These are phyloP conservation scores for Schrenkiella parvula DNA, from an alignment of 345 rosid genomes.

Conservation along the genomic window DNA sequence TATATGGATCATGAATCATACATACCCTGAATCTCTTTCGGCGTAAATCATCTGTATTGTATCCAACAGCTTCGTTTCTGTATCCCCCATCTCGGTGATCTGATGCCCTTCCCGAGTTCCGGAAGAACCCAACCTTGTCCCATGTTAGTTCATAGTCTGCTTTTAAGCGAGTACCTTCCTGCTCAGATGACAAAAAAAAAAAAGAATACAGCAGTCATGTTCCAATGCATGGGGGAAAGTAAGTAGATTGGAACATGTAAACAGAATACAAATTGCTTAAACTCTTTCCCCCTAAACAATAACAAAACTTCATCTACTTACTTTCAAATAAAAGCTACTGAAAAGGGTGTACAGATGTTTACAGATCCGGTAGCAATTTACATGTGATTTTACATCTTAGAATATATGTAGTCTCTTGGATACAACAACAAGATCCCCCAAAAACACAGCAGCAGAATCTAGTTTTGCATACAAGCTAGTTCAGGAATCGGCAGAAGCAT, in stretches of 20 bases:
- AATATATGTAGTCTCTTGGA: not conserved
- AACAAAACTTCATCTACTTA: not conserved
- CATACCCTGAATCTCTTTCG: conserved; percentile 84
- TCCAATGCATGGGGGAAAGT: too few relatives aligned
- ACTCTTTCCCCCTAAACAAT: not conserved
- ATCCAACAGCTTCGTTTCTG: conserved; percentile 43
- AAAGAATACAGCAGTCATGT: not conserved
- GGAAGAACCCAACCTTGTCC: conserved; percentile 75
- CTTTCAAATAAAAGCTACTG: not conserved
- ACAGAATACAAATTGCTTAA: not conserved
- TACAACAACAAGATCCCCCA: not conserved
- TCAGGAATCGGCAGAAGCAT: not conserved
- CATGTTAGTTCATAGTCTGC: conserved; percentile 83
- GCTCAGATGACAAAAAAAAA: conserved; percentile 15
- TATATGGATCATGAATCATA: not conserved
- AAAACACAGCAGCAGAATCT: not conserved
- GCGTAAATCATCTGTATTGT: conserved; percentile 45
- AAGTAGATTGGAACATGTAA: too few relatives aligned
- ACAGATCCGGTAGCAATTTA: not conserved
- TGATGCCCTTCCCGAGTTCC: conserved; percentile 39
- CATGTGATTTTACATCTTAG: not conserved
- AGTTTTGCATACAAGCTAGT: not conserved
- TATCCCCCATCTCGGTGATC: conserved; percentile 33
- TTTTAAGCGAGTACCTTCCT: conserved; percentile 81
- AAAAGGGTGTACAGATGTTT: not conserved